A percentile compares a stretch with the other conserved stretches of the same genome.
These are phyloP conservation scores for Thalassiosira hispida DNA, from an alignment of 352 stramenopile genomes.

Conservation along the genomic window DNA sequence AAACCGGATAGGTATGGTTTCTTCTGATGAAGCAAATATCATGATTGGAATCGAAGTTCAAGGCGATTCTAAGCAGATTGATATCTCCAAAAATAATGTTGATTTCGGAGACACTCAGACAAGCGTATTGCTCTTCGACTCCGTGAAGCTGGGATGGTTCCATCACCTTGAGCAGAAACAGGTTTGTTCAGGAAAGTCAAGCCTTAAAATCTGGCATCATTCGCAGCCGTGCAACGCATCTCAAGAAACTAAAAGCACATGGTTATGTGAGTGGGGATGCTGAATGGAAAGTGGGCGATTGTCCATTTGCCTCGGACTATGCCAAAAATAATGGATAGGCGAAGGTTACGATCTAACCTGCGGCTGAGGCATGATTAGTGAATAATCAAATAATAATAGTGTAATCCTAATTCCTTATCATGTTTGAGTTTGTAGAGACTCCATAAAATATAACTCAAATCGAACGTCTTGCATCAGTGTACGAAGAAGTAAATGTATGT, in stretches of 20 bases:
- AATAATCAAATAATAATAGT: no score
- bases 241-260: background rate
- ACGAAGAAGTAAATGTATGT: no score
- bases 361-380: no score
- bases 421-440: no score
- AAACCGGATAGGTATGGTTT: background rate
- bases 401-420: no score
- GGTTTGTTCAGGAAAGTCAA: background rate
- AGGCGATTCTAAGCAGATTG: background rate
- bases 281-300: constrained; percentile 8
- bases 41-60: constrained; percentile 29
- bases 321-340: no score
- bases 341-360: no score
- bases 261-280: background rate
- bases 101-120: background rate
- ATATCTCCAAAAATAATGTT: background rate
- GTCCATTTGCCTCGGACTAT: constrained; percentile 7
- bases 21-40: constrained; percentile 10
- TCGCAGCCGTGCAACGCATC: background rate
- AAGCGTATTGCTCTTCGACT: constrained; percentile 21
- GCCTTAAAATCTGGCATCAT: background rate
- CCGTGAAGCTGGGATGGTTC: background rate
- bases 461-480: no score
- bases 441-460: no score
- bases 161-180: background rate